Conservation (phyloP, 2,329 filamentous ascomycete species). For the Clonostachys chloroleuca region DNA sequence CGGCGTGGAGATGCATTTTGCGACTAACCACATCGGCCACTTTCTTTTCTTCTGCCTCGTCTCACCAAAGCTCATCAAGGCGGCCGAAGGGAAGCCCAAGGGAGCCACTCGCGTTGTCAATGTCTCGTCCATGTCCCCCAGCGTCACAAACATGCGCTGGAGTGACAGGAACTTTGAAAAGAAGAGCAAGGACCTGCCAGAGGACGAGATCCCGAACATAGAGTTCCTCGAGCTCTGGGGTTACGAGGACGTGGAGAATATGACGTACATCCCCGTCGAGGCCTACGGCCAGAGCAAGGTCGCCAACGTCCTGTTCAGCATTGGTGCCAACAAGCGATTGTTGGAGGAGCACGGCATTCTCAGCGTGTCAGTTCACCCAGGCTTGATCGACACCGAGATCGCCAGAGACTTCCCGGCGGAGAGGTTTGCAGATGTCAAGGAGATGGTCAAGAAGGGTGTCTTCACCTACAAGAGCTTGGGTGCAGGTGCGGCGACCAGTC, state of each 20-base stretch:
- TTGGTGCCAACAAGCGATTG: conserved; percentile 12
- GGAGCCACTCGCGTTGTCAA: conserved; percentile 1
- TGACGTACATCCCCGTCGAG: conserved; percentile 12
- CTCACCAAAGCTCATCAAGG: conserved; percentile 17
- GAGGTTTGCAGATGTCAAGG: conserved; percentile 7
- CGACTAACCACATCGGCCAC: conserved; percentile 23
- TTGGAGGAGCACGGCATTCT: conserved; percentile 24
- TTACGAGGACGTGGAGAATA: conserved; percentile 7
- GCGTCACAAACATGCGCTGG: conserved; percentile 26
- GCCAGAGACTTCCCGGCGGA: conserved; percentile 9
- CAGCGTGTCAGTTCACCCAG: conserved; percentile 21
- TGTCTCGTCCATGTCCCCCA: conserved; percentile 28
- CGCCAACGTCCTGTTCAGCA: conserved; percentile 18
- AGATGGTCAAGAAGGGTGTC: conserved; percentile 4
- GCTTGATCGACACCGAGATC: conserved; percentile 24
- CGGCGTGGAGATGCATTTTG: conserved; percentile 23
- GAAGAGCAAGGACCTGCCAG: conserved; percentile 10
- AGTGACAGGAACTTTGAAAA: conserved; percentile 37
- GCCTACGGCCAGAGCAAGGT: conserved; percentile 19
- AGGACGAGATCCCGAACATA: conserved; percentile 7
- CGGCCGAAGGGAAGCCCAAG: conserved; percentile 10
- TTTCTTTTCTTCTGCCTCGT: conserved; percentile 26
- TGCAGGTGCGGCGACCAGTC: conserved; percentile 19
- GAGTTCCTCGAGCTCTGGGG: conserved; percentile 8
- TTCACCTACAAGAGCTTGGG: conserved; percentile 14